Percentiles rank a stretch among this genome's conserved stretches.
Conservation (phyloP, 148 eudicot genomes). For the Rhododendron molle region DNA sequence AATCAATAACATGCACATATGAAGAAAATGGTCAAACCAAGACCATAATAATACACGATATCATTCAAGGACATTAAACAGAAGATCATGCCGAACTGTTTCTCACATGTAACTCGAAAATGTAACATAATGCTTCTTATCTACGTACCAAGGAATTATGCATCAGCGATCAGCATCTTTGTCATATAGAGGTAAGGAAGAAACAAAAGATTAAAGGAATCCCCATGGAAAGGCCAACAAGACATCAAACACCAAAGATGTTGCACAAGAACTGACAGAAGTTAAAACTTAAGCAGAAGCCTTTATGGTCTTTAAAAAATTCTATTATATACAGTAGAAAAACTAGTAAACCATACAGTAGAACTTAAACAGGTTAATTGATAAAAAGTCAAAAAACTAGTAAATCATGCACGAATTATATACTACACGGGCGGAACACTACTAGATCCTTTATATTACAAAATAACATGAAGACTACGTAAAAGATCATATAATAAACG, state of each 20-base stretch:
- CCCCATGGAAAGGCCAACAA: background rate
- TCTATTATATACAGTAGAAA: background rate
- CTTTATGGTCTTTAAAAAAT: background rate
- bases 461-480: background rate
- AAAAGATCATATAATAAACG: background rate
- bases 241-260: conserved; percentile 1
- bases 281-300: background rate
- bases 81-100: background rate
- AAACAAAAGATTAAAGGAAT: background rate
- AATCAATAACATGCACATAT: conserved; percentile 10
- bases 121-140: background rate
- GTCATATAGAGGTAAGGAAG: background rate
- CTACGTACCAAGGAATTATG: too few relatives aligned
- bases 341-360: background rate
- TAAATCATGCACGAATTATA: background rate
- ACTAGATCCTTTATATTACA: background rate
- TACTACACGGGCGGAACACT: background rate
- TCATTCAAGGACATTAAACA: background rate
- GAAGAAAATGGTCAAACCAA: background rate
- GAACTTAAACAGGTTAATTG: background rate
- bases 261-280: background rate
- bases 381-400: background rate
- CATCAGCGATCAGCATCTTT: background rate
- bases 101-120: background rate
- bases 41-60: background rate